Evolutionary conservation across 2,329 filamentous ascomycete species (phyloP).

Genomic region (Cadophora gregata): DNA sequence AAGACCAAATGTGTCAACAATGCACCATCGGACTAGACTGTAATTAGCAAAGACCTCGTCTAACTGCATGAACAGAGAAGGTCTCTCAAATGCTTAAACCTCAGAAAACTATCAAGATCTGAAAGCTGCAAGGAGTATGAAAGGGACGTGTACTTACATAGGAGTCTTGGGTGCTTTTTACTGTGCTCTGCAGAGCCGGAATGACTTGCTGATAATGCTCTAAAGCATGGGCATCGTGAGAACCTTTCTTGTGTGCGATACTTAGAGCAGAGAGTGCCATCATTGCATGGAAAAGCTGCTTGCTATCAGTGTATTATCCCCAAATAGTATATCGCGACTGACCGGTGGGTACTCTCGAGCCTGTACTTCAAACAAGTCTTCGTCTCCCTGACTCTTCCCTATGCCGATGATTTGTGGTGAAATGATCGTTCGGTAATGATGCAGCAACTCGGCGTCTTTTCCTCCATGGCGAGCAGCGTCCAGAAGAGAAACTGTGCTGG

Average conservation of each 20-base stretch:
- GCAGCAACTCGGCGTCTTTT: constrained; percentile 28
- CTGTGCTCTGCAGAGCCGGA: constrained; percentile 51
- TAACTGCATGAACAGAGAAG: not conserved
- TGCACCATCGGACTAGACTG: constrained; percentile 56
- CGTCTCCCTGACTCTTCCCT: constrained; percentile 37
- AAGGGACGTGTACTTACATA: constrained; percentile 35
- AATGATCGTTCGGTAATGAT: constrained; percentile 41
- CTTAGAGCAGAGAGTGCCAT: constrained; percentile 62
- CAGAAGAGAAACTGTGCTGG: constrained; percentile 2
- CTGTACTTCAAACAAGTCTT: constrained; percentile 53
- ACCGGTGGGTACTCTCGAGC: constrained; percentile 54
- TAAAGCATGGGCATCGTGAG: constrained; percentile 54
- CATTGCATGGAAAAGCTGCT: constrained; percentile 58
- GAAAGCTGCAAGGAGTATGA: not conserved
- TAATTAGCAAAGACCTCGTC: not conserved
- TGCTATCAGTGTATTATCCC: not conserved
- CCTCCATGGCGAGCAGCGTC: constrained; percentile 20
- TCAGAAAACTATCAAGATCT: not conserved
- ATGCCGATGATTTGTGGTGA: constrained; percentile 36
- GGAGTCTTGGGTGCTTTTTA: constrained; percentile 55
- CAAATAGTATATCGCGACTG: not conserved
- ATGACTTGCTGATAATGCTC: constrained; percentile 62
- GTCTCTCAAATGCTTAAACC: not conserved
- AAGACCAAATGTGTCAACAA: constrained; percentile 33
- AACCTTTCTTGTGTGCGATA: constrained; percentile 52